Evolutionary conservation across 345 rosid species (phyloP).

Genomic region (Gossypium bickii): DNA sequence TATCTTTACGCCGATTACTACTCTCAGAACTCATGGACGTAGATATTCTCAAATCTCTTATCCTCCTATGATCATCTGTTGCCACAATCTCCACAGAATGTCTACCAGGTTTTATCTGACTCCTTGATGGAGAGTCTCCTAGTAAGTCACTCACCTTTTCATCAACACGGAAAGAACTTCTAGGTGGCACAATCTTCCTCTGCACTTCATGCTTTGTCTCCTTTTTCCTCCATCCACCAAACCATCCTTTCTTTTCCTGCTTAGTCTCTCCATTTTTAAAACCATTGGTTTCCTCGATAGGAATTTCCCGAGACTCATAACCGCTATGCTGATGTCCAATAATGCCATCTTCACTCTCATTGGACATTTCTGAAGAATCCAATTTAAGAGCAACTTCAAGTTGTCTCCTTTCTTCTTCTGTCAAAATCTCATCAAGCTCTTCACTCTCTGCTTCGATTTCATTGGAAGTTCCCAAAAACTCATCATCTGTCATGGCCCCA

Average conservation of each 20-base stretch:
- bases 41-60: conserved; percentile 49
- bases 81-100: conserved; percentile 72
- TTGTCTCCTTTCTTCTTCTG: conserved; percentile 88
- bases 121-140: conserved; percentile 58
- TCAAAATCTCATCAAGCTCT: conserved; percentile 70
- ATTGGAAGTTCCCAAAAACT: conserved; percentile 67
- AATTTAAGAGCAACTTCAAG: conserved; percentile 82
- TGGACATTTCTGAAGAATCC: conserved; percentile 53
- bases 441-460: conserved; percentile 71
- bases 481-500: conserved; percentile 94
- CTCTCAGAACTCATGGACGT: conserved; percentile 44
- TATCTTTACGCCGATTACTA: conserved; percentile 56
- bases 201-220: conserved; percentile 62
- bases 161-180: conserved; percentile 79
- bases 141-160: conserved; percentile 85
- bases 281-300: conserved; percentile 48
- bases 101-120: conserved; percentile 74
- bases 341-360: conserved; percentile 50
- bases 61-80: conserved; percentile 59
- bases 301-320: conserved; percentile 80
- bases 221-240: conserved; percentile 88
- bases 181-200: conserved; percentile 57
- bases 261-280: conserved; percentile 49
- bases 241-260: conserved; percentile 93
- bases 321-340: conserved; percentile 63